Base-by-base conservation (phyloP, 169 alveolate genomes). In the Cryptosporidium bovis region DNA sequence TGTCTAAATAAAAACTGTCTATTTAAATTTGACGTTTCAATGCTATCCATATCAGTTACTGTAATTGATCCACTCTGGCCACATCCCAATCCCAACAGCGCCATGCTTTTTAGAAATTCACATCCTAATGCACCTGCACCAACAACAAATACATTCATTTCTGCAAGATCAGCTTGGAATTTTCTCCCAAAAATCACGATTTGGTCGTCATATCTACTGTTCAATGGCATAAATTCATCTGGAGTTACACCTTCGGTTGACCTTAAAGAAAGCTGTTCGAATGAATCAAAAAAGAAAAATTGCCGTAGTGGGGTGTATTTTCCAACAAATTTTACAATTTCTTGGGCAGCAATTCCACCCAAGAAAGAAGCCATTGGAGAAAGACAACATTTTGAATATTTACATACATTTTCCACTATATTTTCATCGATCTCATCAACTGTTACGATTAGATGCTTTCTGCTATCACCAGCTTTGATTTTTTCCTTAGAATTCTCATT, bases 81-180 rank as follows among this genome's bases (percentile, higher is more conserved):
- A 82, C 97, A 93, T 33, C 99, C 97, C 58, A 97, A 92, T 8
- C 99, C 99, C 95, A 98, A 92, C 27, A 98, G 93, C 6, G 99
- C 99, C 92, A 97, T 96, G 64, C 95, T 94, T 91, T 98, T 99
- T 85, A 98, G 93, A 65, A 94, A 96, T 87, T 99, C 99, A 83
- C 99, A 99, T 13, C 99, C 99, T 51, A 98, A 92, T 15, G 99
- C 99, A 1, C 99, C 99, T 50, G 99, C 98, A 18, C 99, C 99
- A 12, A 97, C 98, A 93, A 96, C 83, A 71, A 95, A 95, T 8
- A 95, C 91, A 67, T 95, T 95, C 89, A 92, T 62, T 27, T 92
- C 91, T 18, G 87, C 71, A 40, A 97, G 90, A 82, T 91, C 85
- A 66, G 93, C 82, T 77, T 94, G 95, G 67, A 94, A 87, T 71